Evolutionary conservation across 257 asterid species (phyloP).

Genomic region (Primulina huaijiensis): DNA sequence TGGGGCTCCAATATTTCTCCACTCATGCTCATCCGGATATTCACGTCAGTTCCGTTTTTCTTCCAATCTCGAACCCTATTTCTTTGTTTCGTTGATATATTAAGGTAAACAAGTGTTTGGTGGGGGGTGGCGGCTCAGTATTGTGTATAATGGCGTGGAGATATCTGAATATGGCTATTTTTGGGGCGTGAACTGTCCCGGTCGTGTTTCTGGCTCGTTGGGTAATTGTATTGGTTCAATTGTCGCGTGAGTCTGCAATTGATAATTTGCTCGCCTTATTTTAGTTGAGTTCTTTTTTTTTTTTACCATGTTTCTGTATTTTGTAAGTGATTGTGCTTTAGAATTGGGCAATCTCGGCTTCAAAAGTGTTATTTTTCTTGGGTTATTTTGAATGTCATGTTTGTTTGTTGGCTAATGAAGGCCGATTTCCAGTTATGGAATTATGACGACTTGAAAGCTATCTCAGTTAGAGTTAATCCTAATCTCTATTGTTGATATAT

Average conservation of each 20-base stretch:
- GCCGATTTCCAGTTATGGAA: background rate
- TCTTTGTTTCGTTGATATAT: background rate
- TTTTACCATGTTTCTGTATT: background rate
- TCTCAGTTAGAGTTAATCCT: background rate
- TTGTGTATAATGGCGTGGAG: background rate
- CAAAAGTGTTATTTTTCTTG: background rate
- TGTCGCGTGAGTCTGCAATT: background rate
- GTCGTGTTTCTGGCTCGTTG: background rate
- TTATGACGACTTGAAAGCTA: background rate
- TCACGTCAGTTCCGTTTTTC: background rate
- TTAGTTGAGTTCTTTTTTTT: background rate
- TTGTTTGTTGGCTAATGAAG: background rate
- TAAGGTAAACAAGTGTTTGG: background rate
- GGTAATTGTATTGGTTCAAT: background rate
- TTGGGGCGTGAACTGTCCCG: background rate
- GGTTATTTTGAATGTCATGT: background rate
- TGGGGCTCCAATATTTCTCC: background rate
- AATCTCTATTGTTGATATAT: background rate
- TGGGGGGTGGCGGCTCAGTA: background rate
- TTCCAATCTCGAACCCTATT: background rate
- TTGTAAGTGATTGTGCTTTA: no score
- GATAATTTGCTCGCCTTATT: background rate
- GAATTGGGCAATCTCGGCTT: background rate
- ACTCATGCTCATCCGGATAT: background rate
- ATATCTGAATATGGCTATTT: no score